A percentile compares a stretch with the other conserved stretches of the same genome.
These are phyloP conservation scores for Sphaerulina vaccinii DNA, from an alignment of 2,329 filamentous ascomycete genomes.

Conservation along the genomic window DNA sequence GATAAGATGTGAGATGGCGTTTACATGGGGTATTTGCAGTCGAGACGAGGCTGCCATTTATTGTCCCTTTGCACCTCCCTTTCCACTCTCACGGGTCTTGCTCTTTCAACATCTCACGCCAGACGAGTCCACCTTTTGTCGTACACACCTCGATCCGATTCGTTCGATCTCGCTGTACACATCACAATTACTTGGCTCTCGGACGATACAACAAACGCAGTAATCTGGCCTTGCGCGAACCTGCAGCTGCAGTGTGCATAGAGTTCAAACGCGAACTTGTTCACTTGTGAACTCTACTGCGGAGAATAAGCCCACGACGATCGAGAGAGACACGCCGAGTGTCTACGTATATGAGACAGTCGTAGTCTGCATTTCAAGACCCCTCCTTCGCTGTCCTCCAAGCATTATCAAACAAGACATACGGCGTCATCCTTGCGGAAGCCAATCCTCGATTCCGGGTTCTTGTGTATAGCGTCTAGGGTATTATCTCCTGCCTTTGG, in stretches of 20 bases:
- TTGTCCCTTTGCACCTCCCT: neutral
- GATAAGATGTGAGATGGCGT: constrained; percentile 9
- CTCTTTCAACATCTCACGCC: constrained; percentile 12
- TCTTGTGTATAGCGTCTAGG: constrained; percentile 10
- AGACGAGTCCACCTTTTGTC: constrained; percentile 1
- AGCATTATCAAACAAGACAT: constrained; percentile 11
- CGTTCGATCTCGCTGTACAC: constrained; percentile 5
- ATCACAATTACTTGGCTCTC: constrained; percentile 1
- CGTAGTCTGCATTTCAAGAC: neutral
- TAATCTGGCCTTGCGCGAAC: constrained; percentile 3
- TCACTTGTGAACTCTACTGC: constrained; percentile 3
- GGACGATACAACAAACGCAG: neutral
- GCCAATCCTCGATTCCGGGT: constrained; percentile 3
- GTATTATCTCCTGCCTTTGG: neutral
- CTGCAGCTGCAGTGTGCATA: neutral
- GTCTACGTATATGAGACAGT: neutral
- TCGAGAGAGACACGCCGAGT: neutral
- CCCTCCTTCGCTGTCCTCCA: constrained; percentile 3
- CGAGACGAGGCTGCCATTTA: constrained; percentile 11
- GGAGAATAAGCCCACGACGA: constrained; percentile 4
- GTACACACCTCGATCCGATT: neutral
- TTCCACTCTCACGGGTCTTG: constrained; percentile 5
- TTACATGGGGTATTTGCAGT: constrained; percentile 2
- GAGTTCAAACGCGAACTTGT: constrained; percentile 6
- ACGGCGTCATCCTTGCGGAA: constrained; percentile 14